Evolutionary conservation across 257 asterid genomes (phyloP), one percentile per base, ranked within the genome.

Genomic region (Capsicum pubescens): DNA sequence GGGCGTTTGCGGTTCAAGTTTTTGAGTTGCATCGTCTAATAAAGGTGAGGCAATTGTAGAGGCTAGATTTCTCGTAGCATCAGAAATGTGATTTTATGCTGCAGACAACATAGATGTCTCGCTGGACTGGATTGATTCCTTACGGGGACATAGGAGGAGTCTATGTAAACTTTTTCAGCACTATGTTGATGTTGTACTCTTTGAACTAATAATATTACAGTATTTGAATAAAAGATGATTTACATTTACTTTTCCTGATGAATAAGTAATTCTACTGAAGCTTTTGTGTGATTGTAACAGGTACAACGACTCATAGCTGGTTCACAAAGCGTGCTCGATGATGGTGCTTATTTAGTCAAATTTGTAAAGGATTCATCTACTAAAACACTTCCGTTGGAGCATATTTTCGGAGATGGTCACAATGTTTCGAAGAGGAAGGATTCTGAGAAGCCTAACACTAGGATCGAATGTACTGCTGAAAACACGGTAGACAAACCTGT

Each of bases 241-340:
- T 26, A 3, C 42, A 19, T 6, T 59, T 59, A 17, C 39, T 4
- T 7, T 19, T 80, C 46, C 11, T 6, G 58, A 13, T 13, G 52
- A 14, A 54, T 26, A 50, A 63, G 80, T 48, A 42, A 58, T 80
- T 55, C 39, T 19, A 1, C 57, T 80, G 56, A 60, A 6, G n/a
- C 74, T 59, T n/a, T 71, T 71, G 36, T 71, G 5, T 12, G 19
- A 11, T 52, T 71, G 9, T 83, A 64, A 83, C 90, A 94, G 98
- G 99, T 95, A 44, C 98, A 96, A 84, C 93, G 81, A 87, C 79
- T 90, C 85, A 91, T 94, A 26, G 94, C 97, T 48, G 90, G 90
- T 4, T 90, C 93, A 0, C 97, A 96, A 10, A 87, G 92, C 84
- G 42, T 92, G 89, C 86, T 87, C 1, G 94, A 93, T 70, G 97